Evolutionary conservation across 2,329 filamentous ascomycete genomes (phyloP).

Genomic region (Hypoxylon sp.): DNA sequence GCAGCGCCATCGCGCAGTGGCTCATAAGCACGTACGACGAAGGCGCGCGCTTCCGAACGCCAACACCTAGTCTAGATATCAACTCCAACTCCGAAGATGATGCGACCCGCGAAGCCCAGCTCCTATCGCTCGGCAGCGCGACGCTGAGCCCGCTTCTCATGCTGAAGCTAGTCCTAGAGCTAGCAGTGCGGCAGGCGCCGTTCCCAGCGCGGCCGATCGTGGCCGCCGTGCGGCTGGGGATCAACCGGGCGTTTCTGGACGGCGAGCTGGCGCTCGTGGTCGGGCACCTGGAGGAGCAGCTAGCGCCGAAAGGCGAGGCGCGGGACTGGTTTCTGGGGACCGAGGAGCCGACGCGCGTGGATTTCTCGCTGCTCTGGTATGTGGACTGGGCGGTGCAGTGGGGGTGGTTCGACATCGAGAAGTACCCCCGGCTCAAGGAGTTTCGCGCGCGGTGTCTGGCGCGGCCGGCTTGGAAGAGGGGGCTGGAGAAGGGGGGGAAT

Average conservation of each 20-base stretch:
- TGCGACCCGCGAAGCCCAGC: conserved; percentile 29
- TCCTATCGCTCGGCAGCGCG: conserved; percentile 31
- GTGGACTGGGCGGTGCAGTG: conserved; percentile 28
- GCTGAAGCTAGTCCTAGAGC: conserved; percentile 19
- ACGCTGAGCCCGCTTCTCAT: conserved; percentile 20
- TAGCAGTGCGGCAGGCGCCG: conserved; percentile 19
- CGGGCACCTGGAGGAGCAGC: conserved; percentile 24
- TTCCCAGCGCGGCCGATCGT: conserved; percentile 25
- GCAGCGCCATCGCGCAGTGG: conserved; percentile 34
- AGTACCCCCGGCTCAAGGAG: conserved; percentile 22
- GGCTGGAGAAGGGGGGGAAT: conserved; percentile 37
- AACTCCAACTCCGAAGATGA: conserved; percentile 14
- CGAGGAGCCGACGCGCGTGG: conserved; percentile 26
- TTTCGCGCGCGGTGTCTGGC: conserved; percentile 23
- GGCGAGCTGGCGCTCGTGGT: conserved; percentile 23
- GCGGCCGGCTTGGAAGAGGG: conserved; percentile 35
- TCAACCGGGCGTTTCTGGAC: conserved; percentile 29
- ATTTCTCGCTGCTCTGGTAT: conserved; percentile 32
- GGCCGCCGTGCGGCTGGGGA: background rate
- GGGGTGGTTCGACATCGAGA: conserved; percentile 20
- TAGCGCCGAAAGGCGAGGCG: conserved; percentile 7
- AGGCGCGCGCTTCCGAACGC: conserved; percentile 23
- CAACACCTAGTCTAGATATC: background rate
- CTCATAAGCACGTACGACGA: conserved; percentile 33
- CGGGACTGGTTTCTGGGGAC: conserved; percentile 34